A percentile compares a stretch with the other conserved stretches of the same genome.
These are phyloP conservation scores for Fusarium ramigenum DNA, from an alignment of 2,329 filamentous ascomycete genomes.

Conservation along the genomic window DNA sequence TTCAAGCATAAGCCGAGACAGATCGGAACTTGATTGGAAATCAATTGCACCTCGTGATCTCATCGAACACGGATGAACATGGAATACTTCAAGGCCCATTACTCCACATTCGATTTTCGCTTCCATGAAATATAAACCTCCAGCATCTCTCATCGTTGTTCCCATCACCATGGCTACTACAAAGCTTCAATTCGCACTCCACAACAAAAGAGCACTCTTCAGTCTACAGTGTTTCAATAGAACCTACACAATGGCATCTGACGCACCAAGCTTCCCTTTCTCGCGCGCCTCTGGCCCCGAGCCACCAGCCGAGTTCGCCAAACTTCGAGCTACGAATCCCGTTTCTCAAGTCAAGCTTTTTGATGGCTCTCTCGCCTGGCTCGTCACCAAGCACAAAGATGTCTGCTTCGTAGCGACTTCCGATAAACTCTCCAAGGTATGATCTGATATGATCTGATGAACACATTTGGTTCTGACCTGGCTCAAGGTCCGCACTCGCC, in stretches of 20 bases:
- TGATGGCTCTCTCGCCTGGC: constrained; percentile 58
- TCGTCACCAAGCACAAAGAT: constrained; percentile 59
- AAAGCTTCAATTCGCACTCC: background rate
- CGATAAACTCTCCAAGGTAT: constrained; percentile 57
- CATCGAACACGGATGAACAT: background rate
- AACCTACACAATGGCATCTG: background rate
- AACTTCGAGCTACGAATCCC: constrained; percentile 53
- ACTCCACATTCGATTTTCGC: background rate
- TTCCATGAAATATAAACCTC: background rate
- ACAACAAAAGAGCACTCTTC: background rate
- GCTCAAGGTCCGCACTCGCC: constrained; percentile 49
- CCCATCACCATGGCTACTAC: background rate
- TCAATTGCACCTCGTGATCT: constrained; percentile 10
- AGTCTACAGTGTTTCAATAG: too few relatives aligned
- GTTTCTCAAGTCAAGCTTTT: constrained; percentile 57
- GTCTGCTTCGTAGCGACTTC: constrained; percentile 56
- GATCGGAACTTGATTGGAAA: constrained; percentile 12
- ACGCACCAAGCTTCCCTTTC: constrained; percentile 32
- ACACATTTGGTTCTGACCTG: background rate
- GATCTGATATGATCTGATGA: background rate
- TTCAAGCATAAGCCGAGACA: background rate
- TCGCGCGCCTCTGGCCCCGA: constrained; percentile 41
- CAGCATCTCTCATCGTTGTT: background rate
- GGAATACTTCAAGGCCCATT: background rate
- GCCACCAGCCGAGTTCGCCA: constrained; percentile 56